Percentiles rank a stretch among this genome's conserved stretches.
Evolutionary conservation across 345 rosid genomes (phyloP).

Genomic region (Psidium guajava): DNA sequence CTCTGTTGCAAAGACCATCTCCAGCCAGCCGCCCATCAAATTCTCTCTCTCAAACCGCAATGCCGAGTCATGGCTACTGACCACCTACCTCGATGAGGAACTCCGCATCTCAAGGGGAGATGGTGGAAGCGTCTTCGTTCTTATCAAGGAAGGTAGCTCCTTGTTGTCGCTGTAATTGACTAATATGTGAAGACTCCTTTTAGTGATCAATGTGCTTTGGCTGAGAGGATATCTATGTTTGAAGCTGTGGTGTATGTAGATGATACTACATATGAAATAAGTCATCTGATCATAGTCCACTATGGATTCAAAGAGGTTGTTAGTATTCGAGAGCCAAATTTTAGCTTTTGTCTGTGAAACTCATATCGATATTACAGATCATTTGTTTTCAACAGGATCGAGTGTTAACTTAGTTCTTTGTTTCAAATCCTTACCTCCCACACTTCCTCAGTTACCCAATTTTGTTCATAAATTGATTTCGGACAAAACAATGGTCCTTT

Average conservation of each 20-base stretch:
- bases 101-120: conserved; percentile 87
- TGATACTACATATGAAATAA: neutral
- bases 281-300: neutral
- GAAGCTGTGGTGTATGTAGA: neutral
- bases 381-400: neutral
- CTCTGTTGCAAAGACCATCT: conserved; percentile 69
- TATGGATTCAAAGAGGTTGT: neutral
- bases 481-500: neutral
- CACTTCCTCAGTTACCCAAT: neutral
- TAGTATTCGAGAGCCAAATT: neutral
- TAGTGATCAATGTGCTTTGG: neutral
- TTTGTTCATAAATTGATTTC: neutral
- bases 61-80: conserved; percentile 78
- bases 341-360: neutral
- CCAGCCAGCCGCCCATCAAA: conserved; percentile 85
- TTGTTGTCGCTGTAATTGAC: conserved; percentile 31
- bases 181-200: neutral
- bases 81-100: conserved; percentile 80
- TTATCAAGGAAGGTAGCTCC: conserved; percentile 77
- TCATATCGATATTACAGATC: neutral
- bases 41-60: conserved; percentile 49
- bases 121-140: conserved; percentile 76
- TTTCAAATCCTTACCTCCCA: neutral
- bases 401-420: neutral
- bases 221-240: neutral